phyloP scores from a whole-genome alignment of 805 yeast species.

The Pichia phayaonensis region DNA sequence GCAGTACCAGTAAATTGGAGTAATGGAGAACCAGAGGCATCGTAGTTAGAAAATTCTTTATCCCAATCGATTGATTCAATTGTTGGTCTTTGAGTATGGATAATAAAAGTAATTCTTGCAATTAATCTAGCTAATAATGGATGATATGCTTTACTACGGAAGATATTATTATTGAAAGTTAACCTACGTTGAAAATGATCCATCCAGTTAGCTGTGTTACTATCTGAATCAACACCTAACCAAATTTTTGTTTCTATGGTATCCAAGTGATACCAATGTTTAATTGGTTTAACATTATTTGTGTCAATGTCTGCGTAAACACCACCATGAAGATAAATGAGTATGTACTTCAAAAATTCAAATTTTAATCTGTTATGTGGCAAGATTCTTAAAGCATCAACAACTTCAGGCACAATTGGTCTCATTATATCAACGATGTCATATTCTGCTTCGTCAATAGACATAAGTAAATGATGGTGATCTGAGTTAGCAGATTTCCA shows the following conservation, averaged over 20 bases:
- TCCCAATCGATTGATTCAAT: conserved; percentile 25
- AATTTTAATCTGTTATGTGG: conserved; percentile 44
- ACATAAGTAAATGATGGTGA: conserved; percentile 21
- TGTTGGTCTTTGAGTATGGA: conserved; percentile 21
- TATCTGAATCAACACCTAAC: conserved; percentile 22
- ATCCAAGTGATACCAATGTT: conserved; percentile 21
- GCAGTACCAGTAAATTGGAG: conserved; percentile 28
- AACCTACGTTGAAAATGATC: conserved; percentile 24
- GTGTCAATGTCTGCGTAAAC: conserved; percentile 58
- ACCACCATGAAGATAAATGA: conserved; percentile 48
- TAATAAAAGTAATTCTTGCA: conserved; percentile 26
- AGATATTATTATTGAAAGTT: conserved; percentile 22
- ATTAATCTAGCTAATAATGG: conserved; percentile 28
- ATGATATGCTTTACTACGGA: conserved; percentile 27
- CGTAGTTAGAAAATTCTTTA: conserved; percentile 20
- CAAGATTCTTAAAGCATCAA: conserved; percentile 40
- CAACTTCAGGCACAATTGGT: conserved; percentile 40
- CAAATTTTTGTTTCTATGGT: conserved; percentile 13
- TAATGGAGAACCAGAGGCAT: conserved; percentile 27
- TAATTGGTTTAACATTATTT: conserved; percentile 40
- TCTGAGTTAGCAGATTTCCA: conserved; percentile 28
- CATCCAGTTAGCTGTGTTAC: conserved; percentile 25
- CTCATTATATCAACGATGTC: conserved; percentile 23
- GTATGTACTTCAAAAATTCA: conserved; percentile 49
- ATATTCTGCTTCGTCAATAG: conserved; percentile 25